phyloP scores from a whole-genome alignment of 1,139 yeast genomes.

The Magnusiomyces magnusii region DNA sequence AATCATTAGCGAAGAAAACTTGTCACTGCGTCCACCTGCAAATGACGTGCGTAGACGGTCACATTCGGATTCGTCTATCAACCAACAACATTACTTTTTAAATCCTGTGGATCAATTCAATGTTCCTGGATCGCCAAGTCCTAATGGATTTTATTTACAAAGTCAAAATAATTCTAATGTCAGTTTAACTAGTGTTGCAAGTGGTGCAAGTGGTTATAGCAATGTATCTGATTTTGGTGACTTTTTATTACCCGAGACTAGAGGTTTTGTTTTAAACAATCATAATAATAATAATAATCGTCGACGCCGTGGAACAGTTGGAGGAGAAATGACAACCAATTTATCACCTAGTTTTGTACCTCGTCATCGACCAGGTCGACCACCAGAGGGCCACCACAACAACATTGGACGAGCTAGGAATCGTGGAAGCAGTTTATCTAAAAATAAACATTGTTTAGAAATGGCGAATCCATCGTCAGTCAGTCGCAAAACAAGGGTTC shows the following conservation, averaged over 20 bases:
- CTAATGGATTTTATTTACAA: slow-evolving; percentile 6
- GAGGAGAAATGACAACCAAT: background rate
- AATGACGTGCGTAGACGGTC: slow-evolving; percentile 19
- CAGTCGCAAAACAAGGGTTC: background rate
- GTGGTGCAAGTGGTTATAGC: background rate
- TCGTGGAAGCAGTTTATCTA: slow-evolving; percentile 17
- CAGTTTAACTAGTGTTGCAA: slow-evolving; percentile 7
- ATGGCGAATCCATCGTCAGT: slow-evolving; percentile 28
- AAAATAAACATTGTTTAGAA: slow-evolving; percentile 32
- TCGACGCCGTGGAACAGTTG: background rate
- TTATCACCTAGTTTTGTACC: background rate
- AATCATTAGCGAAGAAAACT: background rate
- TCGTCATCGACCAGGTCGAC: slow-evolving; percentile 69
- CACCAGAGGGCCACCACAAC: slow-evolving; percentile 10
- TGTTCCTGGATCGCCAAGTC: background rate
- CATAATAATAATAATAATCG: background rate
- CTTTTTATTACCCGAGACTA: background rate
- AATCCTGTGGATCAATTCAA: background rate
- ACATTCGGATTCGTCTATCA: slow-evolving; percentile 22
- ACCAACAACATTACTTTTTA: no score
- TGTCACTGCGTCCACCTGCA: slow-evolving; percentile 15
- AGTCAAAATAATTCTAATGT: slow-evolving; percentile 9
- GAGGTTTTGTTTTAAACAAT: background rate
- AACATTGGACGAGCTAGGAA: slow-evolving; percentile 21
- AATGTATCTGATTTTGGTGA: background rate